phyloP scores from a whole-genome alignment of 441 rosid species.

The Gossypium gossypioides region DNA sequence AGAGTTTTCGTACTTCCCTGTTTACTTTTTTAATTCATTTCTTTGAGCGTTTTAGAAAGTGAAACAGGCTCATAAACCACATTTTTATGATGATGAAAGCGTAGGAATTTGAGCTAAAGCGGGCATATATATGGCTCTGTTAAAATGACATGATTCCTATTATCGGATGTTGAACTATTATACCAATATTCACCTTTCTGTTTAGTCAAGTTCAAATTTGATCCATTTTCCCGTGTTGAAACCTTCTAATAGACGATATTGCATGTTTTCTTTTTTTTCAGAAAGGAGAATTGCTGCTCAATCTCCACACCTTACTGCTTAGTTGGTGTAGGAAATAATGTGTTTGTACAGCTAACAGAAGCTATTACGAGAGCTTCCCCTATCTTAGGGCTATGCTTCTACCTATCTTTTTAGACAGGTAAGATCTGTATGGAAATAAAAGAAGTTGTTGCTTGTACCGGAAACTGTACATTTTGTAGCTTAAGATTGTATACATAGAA shows the following conservation, averaged over 20 bases:
- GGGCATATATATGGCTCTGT: not conserved
- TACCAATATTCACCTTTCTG: not conserved
- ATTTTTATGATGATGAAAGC: not conserved
- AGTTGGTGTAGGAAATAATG: constrained; percentile 41
- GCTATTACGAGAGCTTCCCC: constrained; percentile 42
- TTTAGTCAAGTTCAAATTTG: not conserved
- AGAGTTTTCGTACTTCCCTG: too few relatives aligned
- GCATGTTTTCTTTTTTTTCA: constrained; percentile 31
- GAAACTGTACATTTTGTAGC: constrained; percentile 73
- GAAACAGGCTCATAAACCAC: too few relatives aligned
- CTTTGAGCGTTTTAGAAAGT: too few relatives aligned
- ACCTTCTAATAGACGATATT: constrained; percentile 1
- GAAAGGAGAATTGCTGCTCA: constrained; percentile 85
- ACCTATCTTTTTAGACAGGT: constrained; percentile 37
- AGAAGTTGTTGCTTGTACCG: constrained; percentile 37
- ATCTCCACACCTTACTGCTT: constrained; percentile 41
- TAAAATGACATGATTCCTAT: not conserved
- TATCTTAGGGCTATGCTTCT: constrained; percentile 29
- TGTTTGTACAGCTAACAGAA: constrained; percentile 77
- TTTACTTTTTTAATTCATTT: too few relatives aligned
- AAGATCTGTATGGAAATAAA: constrained; percentile 43
- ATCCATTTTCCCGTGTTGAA: not conserved
- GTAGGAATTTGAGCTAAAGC: not conserved
- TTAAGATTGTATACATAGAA: constrained; percentile 43
- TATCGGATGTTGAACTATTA: not conserved